Percentiles rank a stretch among this genome's conserved stretches.
These are phyloP conservation scores for Taphrina wiesneri DNA, from an alignment of 1,139 yeast genomes.

Conservation along the genomic window DNA sequence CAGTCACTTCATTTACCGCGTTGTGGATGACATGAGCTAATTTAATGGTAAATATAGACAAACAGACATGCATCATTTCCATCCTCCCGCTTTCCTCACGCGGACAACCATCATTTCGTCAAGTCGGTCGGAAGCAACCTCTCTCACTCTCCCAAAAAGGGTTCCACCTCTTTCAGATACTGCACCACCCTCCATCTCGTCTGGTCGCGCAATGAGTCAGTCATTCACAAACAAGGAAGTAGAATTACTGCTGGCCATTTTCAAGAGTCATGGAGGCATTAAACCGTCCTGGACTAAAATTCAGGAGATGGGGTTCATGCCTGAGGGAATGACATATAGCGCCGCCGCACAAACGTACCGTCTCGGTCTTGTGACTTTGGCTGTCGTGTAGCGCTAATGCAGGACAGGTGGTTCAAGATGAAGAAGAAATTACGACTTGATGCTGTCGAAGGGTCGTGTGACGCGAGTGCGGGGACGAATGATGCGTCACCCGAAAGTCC, in stretches of 20 bases:
- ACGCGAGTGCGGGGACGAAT: background rate
- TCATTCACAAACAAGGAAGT: background rate
- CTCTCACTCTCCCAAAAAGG: background rate
- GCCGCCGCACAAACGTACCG: background rate
- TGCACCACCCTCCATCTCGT: too few relatives aligned
- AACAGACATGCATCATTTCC: background rate
- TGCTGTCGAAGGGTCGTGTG: background rate
- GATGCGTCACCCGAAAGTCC: background rate
- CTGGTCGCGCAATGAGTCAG: background rate
- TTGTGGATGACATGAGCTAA: too few relatives aligned
- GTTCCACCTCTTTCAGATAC: too few relatives aligned
- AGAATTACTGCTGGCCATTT: background rate
- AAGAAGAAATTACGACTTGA: background rate
- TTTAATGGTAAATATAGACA: background rate
- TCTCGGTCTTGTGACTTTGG: background rate
- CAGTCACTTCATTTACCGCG: too few relatives aligned
- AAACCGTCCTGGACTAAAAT: conserved; percentile 9
- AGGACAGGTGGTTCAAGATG: background rate
- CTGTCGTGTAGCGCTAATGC: background rate
- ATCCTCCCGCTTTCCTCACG: background rate
- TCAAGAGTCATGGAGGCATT: background rate
- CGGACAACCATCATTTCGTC: background rate
- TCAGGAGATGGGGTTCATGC: conserved; percentile 6
- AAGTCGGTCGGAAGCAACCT: too few relatives aligned
- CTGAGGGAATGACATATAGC: conserved; percentile 6